These are phyloP conservation scores for Cornus florida DNA, from an alignment of 148 eudicot species.

Conservation along the genomic window DNA sequence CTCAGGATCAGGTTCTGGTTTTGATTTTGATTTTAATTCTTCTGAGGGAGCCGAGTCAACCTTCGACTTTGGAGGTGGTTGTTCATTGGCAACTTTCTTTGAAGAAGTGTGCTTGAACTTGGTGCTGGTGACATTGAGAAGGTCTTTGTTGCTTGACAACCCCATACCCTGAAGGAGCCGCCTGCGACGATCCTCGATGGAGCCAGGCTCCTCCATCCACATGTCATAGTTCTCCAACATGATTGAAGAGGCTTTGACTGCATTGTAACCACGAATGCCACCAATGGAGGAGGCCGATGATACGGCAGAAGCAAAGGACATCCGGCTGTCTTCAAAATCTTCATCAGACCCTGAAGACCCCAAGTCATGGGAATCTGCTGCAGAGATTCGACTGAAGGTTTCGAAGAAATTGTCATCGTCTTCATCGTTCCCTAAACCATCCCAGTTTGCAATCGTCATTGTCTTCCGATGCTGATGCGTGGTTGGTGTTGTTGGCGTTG, in stretches of 20 bases:
- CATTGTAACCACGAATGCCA: conserved; percentile 10
- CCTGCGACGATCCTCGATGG: conserved; percentile 66
- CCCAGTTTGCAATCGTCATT: conserved; percentile 68
- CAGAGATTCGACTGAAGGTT: conserved; percentile 52
- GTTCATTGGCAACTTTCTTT: conserved; percentile 22
- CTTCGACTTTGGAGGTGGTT: not conserved
- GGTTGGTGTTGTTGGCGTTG: too few species aligned
- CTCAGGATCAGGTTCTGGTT: not conserved
- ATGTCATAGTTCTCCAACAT: conserved; percentile 48
- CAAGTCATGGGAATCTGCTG: conserved; percentile 42
- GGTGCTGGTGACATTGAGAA: conserved; percentile 35
- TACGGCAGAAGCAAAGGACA: conserved; percentile 53
- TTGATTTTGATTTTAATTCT: conserved; percentile 4
- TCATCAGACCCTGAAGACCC: conserved; percentile 43
- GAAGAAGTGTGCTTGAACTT: conserved; percentile 38
- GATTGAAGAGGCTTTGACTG: not conserved
- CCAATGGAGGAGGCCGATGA: conserved; percentile 22
- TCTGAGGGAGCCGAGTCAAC: not conserved
- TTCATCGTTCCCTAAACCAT: conserved; percentile 54
- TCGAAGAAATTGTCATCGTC: conserved; percentile 84
- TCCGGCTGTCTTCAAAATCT: conserved; percentile 60
- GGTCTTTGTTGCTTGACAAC: conserved; percentile 61
- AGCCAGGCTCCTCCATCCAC: conserved; percentile 81
- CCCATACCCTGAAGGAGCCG: conserved; percentile 86
- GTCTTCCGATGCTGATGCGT: conserved; percentile 46